Conservation (phyloP, 1,139 yeast genomes). For the Protomyces inouyei region DNA sequence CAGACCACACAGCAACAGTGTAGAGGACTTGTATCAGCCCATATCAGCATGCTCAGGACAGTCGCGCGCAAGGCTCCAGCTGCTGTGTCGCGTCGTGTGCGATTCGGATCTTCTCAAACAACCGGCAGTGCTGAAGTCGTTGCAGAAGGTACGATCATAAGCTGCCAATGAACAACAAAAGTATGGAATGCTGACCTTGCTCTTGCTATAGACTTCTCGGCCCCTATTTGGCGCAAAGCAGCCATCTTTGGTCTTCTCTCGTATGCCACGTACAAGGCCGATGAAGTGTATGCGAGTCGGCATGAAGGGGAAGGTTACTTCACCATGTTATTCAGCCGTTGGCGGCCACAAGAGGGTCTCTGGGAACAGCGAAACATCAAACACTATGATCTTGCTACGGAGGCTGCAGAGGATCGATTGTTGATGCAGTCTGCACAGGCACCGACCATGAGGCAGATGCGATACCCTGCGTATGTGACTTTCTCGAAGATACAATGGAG, state of each 20-base stretch:
- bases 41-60: neutral
- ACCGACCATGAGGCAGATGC: slow-evolving; percentile 14
- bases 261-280: slow-evolving; percentile 15
- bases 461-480: slow-evolving; percentile 19
- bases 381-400: slow-evolving; percentile 19
- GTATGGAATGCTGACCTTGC: neutral
- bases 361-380: slow-evolving; percentile 18
- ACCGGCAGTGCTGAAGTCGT: slow-evolving; percentile 6
- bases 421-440: slow-evolving; percentile 12
- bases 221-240: slow-evolving; percentile 22
- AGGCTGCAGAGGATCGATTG: slow-evolving; percentile 16
- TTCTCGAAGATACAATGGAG: neutral
- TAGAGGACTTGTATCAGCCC: neutral
- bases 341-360: slow-evolving; percentile 19
- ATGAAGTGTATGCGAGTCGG: slow-evolving; percentile 14
- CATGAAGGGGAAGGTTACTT: slow-evolving; percentile 20
- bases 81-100: neutral
- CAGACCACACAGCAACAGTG: neutral
- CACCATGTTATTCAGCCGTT: slow-evolving; percentile 3
- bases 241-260: slow-evolving; percentile 3
- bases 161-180: neutral
- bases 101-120: neutral
- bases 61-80: neutral
- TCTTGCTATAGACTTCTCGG: slow-evolving; percentile 8
- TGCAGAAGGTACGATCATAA: slow-evolving; percentile 1